Evolutionary conservation across 345 rosid species (phyloP), one percentile per base, ranked within the genome.

Genomic region (Brassica juncea): DNA sequence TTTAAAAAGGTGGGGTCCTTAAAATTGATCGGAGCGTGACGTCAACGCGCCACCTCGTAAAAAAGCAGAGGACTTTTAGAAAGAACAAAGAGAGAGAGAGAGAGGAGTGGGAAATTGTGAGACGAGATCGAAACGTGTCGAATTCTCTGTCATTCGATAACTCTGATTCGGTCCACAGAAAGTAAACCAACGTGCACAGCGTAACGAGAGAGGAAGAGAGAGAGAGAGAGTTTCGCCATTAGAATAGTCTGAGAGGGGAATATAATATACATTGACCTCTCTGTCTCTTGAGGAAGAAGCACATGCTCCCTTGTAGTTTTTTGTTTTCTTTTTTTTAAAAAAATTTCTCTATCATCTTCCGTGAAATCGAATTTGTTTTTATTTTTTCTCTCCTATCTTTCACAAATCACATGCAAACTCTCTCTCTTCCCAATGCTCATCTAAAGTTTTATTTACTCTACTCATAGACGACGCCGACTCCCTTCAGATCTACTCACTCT

Each of bases 211-310:
- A 68, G 39, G 60, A n/a, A 76, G 37, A 3, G 10, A 77, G 31
- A 68, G 14, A 58, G 64, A 75, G 28, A 44, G 62, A 66, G 39
- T 14, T 31, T 30, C 73, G 70, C 77, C 77, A 76, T 76, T 67
- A 76, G 55, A 83, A 60, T 75, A 75, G 60, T 54, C 11, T 23
- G 16, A 57, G 72, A 15, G 14, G 14, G 1, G 3, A 84, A 79
- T 89, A 84, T 70, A 83, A 84, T 80, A 88, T 71, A 70, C 86
- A 80, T 89, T 86, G 85, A 87, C 94, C 86, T 90, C 90, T 84
- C 76, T 77, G 73, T 89, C 89, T 85, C 63, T 54, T 42, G 55
- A 54, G 42, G 9, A 73, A 60, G 71, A 2, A 54, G 25, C 82
- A 80, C 83, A 80, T 80, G 92, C 77, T 82, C 86, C 14, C 34